Conservation (phyloP, 2,329 filamentous ascomycete genomes). For the Penicillium capsulatum region DNA sequence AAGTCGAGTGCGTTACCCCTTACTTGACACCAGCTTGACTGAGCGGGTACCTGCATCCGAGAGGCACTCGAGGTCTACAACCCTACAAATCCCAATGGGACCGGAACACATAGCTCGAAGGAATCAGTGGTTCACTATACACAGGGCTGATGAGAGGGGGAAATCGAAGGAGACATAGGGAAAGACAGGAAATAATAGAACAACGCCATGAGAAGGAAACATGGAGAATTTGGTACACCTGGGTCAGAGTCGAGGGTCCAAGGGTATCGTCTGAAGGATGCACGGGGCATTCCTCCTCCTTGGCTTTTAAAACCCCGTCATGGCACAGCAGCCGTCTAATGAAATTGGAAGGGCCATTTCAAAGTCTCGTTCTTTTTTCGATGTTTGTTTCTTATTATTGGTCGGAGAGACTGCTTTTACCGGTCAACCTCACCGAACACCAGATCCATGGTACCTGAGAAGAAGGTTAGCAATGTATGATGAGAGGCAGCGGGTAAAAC, state of each 20-base stretch:
- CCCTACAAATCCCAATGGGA: too few relatives aligned
- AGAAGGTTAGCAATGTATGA: slow-evolving; percentile 10
- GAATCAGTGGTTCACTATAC: slow-evolving; percentile 30
- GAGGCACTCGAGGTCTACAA: too few relatives aligned
- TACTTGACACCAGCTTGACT: too few relatives aligned
- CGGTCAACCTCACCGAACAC: slow-evolving; percentile 71
- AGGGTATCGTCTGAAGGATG: slow-evolving; percentile 17
- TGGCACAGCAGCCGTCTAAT: slow-evolving; percentile 19
- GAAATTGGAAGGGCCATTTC: slow-evolving; percentile 16
- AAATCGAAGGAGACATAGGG: slow-evolving; percentile 24
- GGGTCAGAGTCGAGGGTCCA: slow-evolving; percentile 16
- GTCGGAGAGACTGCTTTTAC: slow-evolving; percentile 31
- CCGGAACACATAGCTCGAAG: slow-evolving; percentile 13
- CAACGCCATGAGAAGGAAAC: slow-evolving; percentile 35
- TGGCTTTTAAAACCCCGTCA: slow-evolving; percentile 13
- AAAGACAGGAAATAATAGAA: slow-evolving; percentile 26
- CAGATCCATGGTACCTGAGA: slow-evolving; percentile 67
- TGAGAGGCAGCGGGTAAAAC: neutral
- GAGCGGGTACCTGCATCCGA: too few relatives aligned
- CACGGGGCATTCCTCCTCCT: slow-evolving; percentile 10
- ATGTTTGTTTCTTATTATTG: slow-evolving; percentile 23
- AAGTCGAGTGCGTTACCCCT: too few relatives aligned
- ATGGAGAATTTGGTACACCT: slow-evolving; percentile 26
- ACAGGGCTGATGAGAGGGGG: slow-evolving; percentile 26
- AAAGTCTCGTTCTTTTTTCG: slow-evolving; percentile 20